These are phyloP conservation scores for Andrographis paniculata DNA, from an alignment of 305 asterid genomes.

Conservation along the genomic window DNA sequence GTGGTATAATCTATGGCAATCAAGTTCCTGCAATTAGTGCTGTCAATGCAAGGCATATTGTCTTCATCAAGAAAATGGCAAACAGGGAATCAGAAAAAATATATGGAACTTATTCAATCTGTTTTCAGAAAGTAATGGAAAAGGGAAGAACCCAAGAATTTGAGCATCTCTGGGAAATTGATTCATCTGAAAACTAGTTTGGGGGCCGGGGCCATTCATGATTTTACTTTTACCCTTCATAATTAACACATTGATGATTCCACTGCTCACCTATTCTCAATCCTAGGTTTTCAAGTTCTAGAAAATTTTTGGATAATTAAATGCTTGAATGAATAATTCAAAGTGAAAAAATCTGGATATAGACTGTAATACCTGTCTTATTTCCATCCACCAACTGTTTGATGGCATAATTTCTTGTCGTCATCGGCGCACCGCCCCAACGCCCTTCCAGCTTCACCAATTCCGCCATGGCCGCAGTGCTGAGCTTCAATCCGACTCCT, in stretches of 20 bases:
- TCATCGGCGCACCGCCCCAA: slow-evolving; percentile 10
- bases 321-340: neutral
- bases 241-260: neutral
- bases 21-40: slow-evolving; percentile 12
- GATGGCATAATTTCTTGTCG: slow-evolving; percentile 1
- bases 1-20: neutral
- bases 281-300: neutral
- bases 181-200: neutral
- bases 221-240: neutral
- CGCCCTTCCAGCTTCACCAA: no score
- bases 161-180: neutral
- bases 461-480: slow-evolving; percentile 52
- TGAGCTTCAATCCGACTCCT: slow-evolving; percentile 40
- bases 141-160: neutral
- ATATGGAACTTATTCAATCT: neutral
- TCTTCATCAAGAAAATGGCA: slow-evolving; percentile 13
- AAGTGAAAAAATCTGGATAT: slow-evolving; percentile 3
- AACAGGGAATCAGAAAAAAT: neutral
- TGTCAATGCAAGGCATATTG: slow-evolving; percentile 13
- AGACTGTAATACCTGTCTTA: slow-evolving; percentile 33
- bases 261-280: neutral
- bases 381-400: slow-evolving; percentile 31
- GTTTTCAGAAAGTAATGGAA: neutral
- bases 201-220: neutral
- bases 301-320: neutral